Conservation (phyloP, 805 yeast species). For the Pichia thaimueangensis region DNA sequence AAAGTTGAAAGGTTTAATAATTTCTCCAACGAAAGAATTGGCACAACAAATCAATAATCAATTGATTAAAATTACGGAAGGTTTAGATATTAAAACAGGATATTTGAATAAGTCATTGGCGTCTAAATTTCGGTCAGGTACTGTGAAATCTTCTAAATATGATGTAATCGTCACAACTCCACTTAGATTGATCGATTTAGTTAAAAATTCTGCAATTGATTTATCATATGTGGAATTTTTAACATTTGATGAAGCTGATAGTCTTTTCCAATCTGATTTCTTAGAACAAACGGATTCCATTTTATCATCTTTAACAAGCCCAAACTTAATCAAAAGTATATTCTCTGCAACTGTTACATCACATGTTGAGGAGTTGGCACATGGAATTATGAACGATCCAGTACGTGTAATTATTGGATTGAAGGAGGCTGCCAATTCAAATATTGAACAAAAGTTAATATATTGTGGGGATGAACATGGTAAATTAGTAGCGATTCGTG, state of each 20-base stretch:
- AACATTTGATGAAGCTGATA: slow-evolving; percentile 94
- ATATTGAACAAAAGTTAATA: slow-evolving; percentile 75
- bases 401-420: slow-evolving; percentile 85
- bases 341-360: slow-evolving; percentile 96
- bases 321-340: slow-evolving; percentile 61
- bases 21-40: slow-evolving; percentile 93
- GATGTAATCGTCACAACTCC: slow-evolving; percentile 89
- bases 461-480: slow-evolving; percentile 95
- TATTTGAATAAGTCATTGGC: slow-evolving; percentile 68
- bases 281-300: slow-evolving; percentile 88
- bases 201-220: slow-evolving; percentile 54
- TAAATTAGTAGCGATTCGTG: slow-evolving; percentile 86
- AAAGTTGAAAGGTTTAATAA: slow-evolving; percentile 68
- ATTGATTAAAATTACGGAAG: slow-evolving; percentile 50
- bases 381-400: slow-evolving; percentile 77
- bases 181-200: slow-evolving; percentile 72
- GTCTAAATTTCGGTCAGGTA: slow-evolving; percentile 40
- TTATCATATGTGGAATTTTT: slow-evolving; percentile 64
- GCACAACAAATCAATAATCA: slow-evolving; percentile 79
- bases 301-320: slow-evolving; percentile 49
- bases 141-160: slow-evolving; percentile 51
- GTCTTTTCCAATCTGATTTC: slow-evolving; percentile 79
- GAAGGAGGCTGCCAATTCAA: slow-evolving; percentile 84
- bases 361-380: slow-evolving; percentile 82
- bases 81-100: slow-evolving; percentile 52